A percentile compares a stretch with the other conserved stretches of the same genome.
Conservation (phyloP, 1,284 basidiomycete species). For the Gymnopus androsaceus region DNA sequence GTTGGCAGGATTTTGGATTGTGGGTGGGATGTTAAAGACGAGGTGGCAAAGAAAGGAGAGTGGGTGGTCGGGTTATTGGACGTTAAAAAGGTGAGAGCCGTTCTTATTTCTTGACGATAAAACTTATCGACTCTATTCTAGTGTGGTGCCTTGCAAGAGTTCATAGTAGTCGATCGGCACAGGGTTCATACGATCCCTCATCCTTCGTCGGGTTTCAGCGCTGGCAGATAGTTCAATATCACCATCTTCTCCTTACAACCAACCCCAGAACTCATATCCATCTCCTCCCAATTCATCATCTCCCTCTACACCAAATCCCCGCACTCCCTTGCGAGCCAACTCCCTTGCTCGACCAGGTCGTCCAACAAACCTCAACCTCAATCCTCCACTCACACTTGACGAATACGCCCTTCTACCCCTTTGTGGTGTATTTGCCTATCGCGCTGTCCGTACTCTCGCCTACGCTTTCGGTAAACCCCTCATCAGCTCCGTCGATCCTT, state of each 20-base stretch:
- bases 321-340: neutral
- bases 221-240: neutral
- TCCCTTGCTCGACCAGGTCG: constrained; percentile 15
- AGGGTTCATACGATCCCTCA: constrained; percentile 73
- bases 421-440: constrained; percentile 74
- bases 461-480: constrained; percentile 33
- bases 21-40: constrained; percentile 76
- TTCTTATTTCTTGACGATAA: constrained; percentile 9
- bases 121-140: constrained; percentile 30
- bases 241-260: neutral
- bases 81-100: constrained; percentile 65
- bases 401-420: constrained; percentile 80
- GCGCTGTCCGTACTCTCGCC: constrained; percentile 68
- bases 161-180: constrained; percentile 77
- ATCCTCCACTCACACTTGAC: constrained; percentile 54
- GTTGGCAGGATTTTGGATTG: constrained; percentile 79
- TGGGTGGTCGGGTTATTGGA: constrained; percentile 82
- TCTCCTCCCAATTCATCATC: neutral
- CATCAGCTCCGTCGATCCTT: constrained; percentile 19
- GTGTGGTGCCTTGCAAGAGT: constrained; percentile 84
- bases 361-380: constrained; percentile 12
- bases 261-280: neutral
- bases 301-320: neutral
- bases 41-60: constrained; percentile 70
- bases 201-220: constrained; percentile 40